Percentiles rank a stretch among this genome's conserved stretches.
phyloP scores from a whole-genome alignment of 768 basidiomycete species.

The Hortiboletus campestris region DNA sequence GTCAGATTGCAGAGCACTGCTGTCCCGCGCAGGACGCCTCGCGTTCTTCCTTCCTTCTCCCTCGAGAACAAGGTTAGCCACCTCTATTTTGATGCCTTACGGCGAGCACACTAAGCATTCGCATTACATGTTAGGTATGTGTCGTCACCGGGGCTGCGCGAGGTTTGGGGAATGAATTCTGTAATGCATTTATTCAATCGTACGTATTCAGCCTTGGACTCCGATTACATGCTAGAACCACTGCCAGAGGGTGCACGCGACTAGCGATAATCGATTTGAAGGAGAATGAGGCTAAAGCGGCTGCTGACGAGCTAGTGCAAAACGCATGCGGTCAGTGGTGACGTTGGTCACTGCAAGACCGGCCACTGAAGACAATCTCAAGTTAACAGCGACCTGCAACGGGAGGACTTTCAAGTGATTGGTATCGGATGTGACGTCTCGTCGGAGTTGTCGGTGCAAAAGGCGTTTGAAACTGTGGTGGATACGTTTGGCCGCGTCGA shows the following conservation, averaged over 20 bases:
- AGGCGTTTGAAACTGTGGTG: conserved; percentile 62
- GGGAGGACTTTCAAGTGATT: conserved; percentile 60
- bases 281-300: conserved; percentile 58
- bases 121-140: conserved; percentile 58
- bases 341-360: conserved; percentile 19
- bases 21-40: conserved; percentile 30
- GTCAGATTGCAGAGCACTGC: conserved; percentile 30
- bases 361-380: conserved; percentile 32
- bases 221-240: conserved; percentile 3
- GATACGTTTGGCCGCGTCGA: conserved; percentile 72
- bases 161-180: conserved; percentile 89
- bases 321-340: conserved; percentile 47
- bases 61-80: conserved; percentile 67
- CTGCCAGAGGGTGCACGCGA: conserved; percentile 69
- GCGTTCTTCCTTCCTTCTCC: conserved; percentile 72
- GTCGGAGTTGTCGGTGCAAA: conserved; percentile 74
- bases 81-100: neutral
- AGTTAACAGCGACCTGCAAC: conserved; percentile 55
- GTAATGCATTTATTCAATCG: conserved; percentile 87
- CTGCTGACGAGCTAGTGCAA: conserved; percentile 66
- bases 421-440: conserved; percentile 88
- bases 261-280: conserved; percentile 84
- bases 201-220: conserved; percentile 26
- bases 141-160: conserved; percentile 91
- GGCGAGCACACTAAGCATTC: neutral